A percentile compares a stretch with the other conserved stretches of the same genome.
These are phyloP conservation scores for Podaxis sp. DNA, from an alignment of 768 basidiomycete species.

Conservation along the genomic window DNA sequence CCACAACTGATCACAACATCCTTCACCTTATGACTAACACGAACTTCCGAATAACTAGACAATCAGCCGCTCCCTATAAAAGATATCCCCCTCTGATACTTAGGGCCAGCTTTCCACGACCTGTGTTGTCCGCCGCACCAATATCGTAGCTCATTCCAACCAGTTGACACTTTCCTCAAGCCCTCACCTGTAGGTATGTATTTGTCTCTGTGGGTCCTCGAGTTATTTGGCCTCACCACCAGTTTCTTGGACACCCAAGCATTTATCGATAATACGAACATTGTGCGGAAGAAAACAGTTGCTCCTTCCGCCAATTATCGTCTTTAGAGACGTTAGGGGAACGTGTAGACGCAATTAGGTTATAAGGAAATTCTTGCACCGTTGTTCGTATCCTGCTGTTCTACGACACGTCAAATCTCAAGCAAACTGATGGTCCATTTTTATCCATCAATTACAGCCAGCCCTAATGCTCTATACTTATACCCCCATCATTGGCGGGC, in stretches of 20 bases:
- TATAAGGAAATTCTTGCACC: background rate
- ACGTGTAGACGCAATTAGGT: background rate
- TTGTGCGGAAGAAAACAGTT: background rate
- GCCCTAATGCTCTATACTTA: conserved; percentile 1
- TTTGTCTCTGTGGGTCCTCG: conserved; percentile 32
- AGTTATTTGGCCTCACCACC: conserved; percentile 33
- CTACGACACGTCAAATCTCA: background rate
- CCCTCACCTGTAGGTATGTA: conserved; percentile 26
- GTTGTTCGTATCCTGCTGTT: background rate
- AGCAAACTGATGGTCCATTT: background rate
- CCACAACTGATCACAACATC: conserved; percentile 3
- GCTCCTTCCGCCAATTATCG: background rate
- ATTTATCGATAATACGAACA: background rate
- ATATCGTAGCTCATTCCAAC: background rate
- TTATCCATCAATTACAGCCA: conserved; percentile 2
- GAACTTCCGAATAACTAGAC: background rate
- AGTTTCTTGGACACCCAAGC: conserved; percentile 22
- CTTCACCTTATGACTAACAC: conserved; percentile 11
- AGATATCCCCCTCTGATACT: background rate
- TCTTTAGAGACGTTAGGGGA: background rate
- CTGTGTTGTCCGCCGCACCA: background rate
- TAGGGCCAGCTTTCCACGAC: background rate
- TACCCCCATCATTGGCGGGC: background rate
- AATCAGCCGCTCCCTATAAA: conserved; percentile 8
- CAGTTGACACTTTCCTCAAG: background rate